phyloP scores from a whole-genome alignment of 495 filamentous ascomycete species.

The Hypoxylon crocopeplum region DNA sequence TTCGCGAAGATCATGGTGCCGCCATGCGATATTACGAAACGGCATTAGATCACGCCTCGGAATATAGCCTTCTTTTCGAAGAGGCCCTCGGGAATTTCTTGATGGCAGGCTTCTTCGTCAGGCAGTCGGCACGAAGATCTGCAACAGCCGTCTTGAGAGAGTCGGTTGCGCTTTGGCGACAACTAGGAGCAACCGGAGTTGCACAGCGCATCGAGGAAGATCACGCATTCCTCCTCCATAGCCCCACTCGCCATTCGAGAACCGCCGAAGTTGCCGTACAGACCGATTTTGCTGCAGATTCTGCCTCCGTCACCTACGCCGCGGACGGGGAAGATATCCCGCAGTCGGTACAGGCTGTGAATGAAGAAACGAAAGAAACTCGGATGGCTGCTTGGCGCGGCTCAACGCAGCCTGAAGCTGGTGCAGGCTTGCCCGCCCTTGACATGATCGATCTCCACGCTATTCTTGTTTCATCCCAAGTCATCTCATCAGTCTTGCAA shows the following conservation, averaged over 20 bases:
- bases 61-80: constrained; percentile 78
- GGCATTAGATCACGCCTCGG: constrained; percentile 78
- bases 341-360: constrained; percentile 51
- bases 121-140: constrained; percentile 73
- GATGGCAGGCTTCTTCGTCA: constrained; percentile 74
- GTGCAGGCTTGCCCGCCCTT: constrained; percentile 59
- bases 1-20: constrained; percentile 64
- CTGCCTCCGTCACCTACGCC: constrained; percentile 61
- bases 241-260: constrained; percentile 63
- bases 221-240: constrained; percentile 74
- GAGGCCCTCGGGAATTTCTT: constrained; percentile 82
- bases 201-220: constrained; percentile 72
- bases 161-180: constrained; percentile 73
- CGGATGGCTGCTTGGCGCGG: constrained; percentile 70
- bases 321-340: constrained; percentile 63
- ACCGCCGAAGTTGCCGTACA: constrained; percentile 76
- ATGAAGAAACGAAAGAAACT: constrained; percentile 63
- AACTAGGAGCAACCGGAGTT: constrained; percentile 77
- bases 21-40: constrained; percentile 74
- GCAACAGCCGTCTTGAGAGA: constrained; percentile 76
- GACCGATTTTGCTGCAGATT: constrained; percentile 71
- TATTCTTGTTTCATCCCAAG: constrained; percentile 86
- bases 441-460: constrained; percentile 90
- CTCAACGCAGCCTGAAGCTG: constrained; percentile 53
- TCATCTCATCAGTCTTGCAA: constrained; percentile 86